Conservation (phyloP, 2,329 filamentous ascomycete species). For the Ophiostoma sp. region DNA sequence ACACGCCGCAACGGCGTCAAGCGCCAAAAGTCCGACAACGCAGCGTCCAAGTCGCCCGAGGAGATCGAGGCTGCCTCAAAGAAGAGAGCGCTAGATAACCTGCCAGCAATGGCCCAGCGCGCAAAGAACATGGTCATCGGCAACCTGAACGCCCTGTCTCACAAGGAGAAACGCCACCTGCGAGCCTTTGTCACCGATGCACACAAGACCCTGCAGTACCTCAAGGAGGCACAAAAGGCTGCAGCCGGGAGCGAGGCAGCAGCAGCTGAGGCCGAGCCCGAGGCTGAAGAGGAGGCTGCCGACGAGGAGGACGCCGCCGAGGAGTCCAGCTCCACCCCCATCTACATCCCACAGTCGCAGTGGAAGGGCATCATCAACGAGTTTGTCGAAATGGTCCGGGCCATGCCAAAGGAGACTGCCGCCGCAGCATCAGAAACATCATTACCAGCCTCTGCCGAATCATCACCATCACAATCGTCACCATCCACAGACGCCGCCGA, state of each 20-base stretch:
- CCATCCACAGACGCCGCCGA: background rate
- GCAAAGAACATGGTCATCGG: constrained; percentile 31
- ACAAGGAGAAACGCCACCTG: constrained; percentile 69
- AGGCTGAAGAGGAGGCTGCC: constrained; percentile 36
- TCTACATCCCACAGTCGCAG: constrained; percentile 5
- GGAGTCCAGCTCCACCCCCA: background rate
- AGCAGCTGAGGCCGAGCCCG: background rate
- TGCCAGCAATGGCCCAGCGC: constrained; percentile 43
- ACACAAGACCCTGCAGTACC: constrained; percentile 50
- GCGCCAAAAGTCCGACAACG: constrained; percentile 27
- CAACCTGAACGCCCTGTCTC: constrained; percentile 46
- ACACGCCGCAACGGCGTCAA: constrained; percentile 30
- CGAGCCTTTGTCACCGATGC: constrained; percentile 65
- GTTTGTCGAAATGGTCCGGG: constrained; percentile 46
- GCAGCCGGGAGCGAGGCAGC: constrained; percentile 39
- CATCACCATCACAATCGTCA: constrained; percentile 8
- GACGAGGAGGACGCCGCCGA: constrained; percentile 23
- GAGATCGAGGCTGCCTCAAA: constrained; percentile 32
- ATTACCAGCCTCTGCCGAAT: background rate
- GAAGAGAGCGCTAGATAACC: constrained; percentile 27
- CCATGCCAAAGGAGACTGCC: constrained; percentile 23
- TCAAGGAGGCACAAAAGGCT: constrained; percentile 3
- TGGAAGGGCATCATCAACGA: constrained; percentile 44
- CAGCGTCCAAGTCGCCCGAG: constrained; percentile 28
- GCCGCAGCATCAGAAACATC: constrained; percentile 21